Base-by-base conservation (phyloP, 192 early-diverging fungal species). In the Cetraspora pellucida region DNA sequence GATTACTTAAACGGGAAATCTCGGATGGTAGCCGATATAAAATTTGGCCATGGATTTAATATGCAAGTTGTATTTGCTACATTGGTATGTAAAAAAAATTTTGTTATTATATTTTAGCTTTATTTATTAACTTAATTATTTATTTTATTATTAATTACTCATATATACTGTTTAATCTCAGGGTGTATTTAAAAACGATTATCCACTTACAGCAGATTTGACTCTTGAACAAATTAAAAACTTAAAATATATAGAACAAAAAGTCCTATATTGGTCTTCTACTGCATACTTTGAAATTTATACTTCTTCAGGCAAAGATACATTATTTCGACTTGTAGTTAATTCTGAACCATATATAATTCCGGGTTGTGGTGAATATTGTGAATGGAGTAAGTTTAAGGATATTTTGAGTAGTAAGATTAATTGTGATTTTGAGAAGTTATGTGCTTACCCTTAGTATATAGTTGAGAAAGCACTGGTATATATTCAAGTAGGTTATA, bases 321-420 rank as follows among this genome's bases (percentile, higher is more conserved):
- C 31, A 43, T 37, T 28, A 28, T 19, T 64, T 17, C 31, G 61
- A 64, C 14, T 17, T 11, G 11, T 64, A 64, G 13, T 64, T 64
- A 37, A 64, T 37, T 64, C 19, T 43, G 16, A 64, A 64, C 61
- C 61, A 17, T 37, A 31, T 64, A 3, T 64, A 14, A 43, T 64
- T 43, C 61, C 61, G 61, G 61, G 61, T 43, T 64, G 61, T 64
- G 9, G 61, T 37, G 61, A 64, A 30, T 64, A 64, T 64, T 64
- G 61, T 64, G 17, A 64, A 37, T 64, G 61, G 59, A 16, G 10
- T 14, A 28, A 6, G 23, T 61, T 61, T 61, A 61, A 61, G 25
- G 6, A 25, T 23, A 64, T 64, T 64, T 16, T 64, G 13, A 30
- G 61, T 37, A 30, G 7, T 64, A 28, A 64, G 61, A 43, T 64